Evolutionary conservation across 371 early-diverging fungal genomes (phyloP).

Genomic region (Mortierella sp.): DNA sequence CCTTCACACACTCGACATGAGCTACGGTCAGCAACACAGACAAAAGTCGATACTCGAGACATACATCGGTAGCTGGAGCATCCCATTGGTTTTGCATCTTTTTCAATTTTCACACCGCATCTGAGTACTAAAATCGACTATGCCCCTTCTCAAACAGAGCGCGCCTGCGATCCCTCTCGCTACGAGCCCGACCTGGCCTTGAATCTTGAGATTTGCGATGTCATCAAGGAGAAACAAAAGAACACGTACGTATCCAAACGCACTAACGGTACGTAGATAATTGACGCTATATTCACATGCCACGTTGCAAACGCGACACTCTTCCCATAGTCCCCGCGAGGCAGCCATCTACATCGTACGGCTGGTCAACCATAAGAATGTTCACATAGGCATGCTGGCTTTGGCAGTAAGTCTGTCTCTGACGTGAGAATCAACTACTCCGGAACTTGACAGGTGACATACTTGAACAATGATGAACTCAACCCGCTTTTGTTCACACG

Average conservation of each 20-base stretch:
- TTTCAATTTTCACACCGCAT: too few relatives aligned
- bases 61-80: constrained; percentile 42
- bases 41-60: constrained; percentile 54
- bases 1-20: constrained; percentile 10
- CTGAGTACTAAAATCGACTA: too few relatives aligned
- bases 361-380: constrained; percentile 78
- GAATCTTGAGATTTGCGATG: constrained; percentile 93
- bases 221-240: constrained; percentile 90
- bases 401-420: constrained; percentile 63
- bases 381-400: constrained; percentile 77
- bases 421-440: not conserved
- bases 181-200: constrained; percentile 84
- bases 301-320: too few relatives aligned
- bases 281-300: constrained; percentile 5
- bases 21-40: constrained; percentile 16
- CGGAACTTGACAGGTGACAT: not conserved
- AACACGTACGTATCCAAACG: constrained; percentile 73
- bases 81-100: too few relatives aligned
- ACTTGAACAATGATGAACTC: not conserved
- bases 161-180: constrained; percentile 81
- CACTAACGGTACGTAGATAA: too few relatives aligned
- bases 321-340: constrained; percentile 77
- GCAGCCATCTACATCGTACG: constrained; percentile 85
- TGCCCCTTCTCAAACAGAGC: too few relatives aligned
- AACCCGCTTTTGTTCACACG: too few relatives aligned